These are phyloP conservation scores for Luffa acutangula DNA, from an alignment of 306 rosid genomes.

Conservation along the genomic window DNA sequence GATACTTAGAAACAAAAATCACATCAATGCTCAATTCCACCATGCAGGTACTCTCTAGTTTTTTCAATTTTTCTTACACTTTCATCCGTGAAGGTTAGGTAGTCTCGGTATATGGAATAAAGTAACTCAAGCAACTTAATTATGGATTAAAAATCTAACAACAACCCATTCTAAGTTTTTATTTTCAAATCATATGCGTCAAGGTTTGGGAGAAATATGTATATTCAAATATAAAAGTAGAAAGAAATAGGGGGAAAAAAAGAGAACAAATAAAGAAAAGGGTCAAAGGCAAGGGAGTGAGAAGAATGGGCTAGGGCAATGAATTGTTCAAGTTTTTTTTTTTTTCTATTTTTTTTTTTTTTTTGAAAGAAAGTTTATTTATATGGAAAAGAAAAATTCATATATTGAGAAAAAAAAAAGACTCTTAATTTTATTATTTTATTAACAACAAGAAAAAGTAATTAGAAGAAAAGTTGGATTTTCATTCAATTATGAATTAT, in stretches of 20 bases:
- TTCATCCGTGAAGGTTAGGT: no score
- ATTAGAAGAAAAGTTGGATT: background rate
- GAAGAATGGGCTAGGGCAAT: background rate
- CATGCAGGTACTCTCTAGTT: no score
- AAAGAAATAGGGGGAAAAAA: background rate
- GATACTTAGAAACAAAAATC: no score
- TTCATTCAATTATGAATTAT: background rate
- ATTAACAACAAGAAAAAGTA: background rate
- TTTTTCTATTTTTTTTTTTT: background rate
- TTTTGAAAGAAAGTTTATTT: no score
- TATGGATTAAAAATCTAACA: background rate
- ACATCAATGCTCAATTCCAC: background rate
- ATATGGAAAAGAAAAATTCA: no score
- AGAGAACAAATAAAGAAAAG: background rate
- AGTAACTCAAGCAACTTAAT: background rate
- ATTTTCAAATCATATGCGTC: background rate
- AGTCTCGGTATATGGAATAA: background rate
- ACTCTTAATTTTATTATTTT: background rate
- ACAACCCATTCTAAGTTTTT: background rate
- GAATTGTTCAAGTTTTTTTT: background rate
- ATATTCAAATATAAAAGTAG: background rate
- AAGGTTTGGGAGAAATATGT: background rate
- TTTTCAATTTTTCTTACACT: background rate
- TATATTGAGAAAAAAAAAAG: no score
- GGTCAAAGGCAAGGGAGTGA: background rate